Conservation (phyloP, 768 basidiomycete species). For the Lactarius quietus region DNA sequence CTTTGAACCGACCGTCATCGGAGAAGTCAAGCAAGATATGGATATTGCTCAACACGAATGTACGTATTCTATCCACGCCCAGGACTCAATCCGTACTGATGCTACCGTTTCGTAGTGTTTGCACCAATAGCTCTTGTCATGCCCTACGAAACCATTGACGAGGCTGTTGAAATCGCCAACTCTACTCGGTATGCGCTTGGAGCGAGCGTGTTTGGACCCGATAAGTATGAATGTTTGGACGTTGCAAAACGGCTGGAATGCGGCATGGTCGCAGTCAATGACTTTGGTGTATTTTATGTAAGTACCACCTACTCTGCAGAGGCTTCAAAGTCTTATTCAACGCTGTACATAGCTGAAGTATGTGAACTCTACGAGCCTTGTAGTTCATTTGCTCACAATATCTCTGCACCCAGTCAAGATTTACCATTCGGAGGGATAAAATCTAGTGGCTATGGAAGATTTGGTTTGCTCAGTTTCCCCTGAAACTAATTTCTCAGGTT, state of each 20-base stretch:
- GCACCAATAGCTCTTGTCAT: slow-evolving; percentile 89
- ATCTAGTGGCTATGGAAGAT: slow-evolving; percentile 88
- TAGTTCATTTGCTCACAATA: slow-evolving; percentile 11
- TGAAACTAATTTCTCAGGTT: slow-evolving; percentile 19
- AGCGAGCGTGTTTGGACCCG: slow-evolving; percentile 90
- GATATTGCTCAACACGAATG: slow-evolving; percentile 78
- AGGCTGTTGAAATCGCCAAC: slow-evolving; percentile 87
- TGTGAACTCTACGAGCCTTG: slow-evolving; percentile 30
- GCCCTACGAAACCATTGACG: slow-evolving; percentile 76
- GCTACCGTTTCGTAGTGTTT: slow-evolving; percentile 56
- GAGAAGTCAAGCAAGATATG: slow-evolving; percentile 66
- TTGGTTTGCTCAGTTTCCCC: slow-evolving; percentile 49
- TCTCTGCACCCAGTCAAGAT: slow-evolving; percentile 62
- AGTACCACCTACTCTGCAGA: slow-evolving; percentile 32
- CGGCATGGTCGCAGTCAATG: slow-evolving; percentile 97
- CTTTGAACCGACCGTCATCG: slow-evolving; percentile 85
- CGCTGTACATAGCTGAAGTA: slow-evolving; percentile 56
- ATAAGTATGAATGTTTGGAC: slow-evolving; percentile 69
- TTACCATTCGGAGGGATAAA: slow-evolving; percentile 95
- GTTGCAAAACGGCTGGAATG: slow-evolving; percentile 83
- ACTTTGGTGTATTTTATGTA: slow-evolving; percentile 87
- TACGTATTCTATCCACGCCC: slow-evolving; percentile 39
- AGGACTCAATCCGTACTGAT: slow-evolving; percentile 9
- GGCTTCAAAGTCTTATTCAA: slow-evolving; percentile 25
- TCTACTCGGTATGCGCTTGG: slow-evolving; percentile 86